These are phyloP conservation scores for Sequoia sempervirens DNA, from an alignment of 75 land plant genomes.

Conservation along the genomic window DNA sequence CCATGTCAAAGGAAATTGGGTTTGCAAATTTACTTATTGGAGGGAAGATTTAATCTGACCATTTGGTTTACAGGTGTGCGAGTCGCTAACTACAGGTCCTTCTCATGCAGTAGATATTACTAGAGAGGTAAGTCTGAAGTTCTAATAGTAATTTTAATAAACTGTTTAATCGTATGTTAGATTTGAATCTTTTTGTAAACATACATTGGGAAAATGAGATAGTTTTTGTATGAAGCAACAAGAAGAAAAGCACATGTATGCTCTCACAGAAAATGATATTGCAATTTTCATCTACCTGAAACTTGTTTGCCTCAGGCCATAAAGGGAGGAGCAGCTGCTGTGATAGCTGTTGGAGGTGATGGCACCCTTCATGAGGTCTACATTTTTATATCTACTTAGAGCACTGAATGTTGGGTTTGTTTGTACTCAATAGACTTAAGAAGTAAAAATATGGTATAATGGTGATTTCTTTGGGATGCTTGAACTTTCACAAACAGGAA, in stretches of 20 bases:
- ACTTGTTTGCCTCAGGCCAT: constrained; percentile 52
- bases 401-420: not conserved
- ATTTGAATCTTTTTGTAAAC: not conserved
- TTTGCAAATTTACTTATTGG: not conserved
- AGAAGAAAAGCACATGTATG: not conserved
- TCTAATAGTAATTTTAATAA: not conserved
- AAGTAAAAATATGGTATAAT: not conserved
- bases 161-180: not conserved
- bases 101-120: constrained; percentile 79
- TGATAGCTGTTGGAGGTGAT: constrained; percentile 95
- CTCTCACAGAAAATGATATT: not conserved
- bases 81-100: constrained; percentile 85
- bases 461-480: not conserved
- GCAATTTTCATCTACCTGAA: not conserved
- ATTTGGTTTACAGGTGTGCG: constrained; percentile 44
- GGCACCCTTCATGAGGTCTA: constrained; percentile 94
- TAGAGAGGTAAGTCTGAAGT: constrained; percentile 61
- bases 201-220: not conserved
- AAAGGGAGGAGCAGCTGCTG: constrained; percentile 85
- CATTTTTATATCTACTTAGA: constrained; percentile 1
- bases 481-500: not conserved
- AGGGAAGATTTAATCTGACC: not conserved
- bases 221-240: not conserved
- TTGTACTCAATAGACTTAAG: not conserved
- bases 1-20: not conserved